phyloP scores from a whole-genome alignment of 2,329 filamentous ascomycete species.

The Xylaria digitata region DNA sequence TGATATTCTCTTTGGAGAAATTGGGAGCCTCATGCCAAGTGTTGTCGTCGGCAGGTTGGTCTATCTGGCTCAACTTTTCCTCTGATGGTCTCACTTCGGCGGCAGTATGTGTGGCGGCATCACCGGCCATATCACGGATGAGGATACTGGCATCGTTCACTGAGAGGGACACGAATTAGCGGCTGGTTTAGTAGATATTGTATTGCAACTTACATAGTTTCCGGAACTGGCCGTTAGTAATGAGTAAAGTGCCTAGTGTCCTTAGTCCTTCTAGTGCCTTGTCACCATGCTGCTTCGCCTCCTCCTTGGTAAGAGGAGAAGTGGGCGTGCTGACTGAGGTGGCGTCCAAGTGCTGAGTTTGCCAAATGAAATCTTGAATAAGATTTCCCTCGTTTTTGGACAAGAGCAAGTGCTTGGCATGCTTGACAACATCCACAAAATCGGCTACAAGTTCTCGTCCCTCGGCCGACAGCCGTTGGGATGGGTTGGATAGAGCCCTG shows the following conservation, averaged over 20 bases:
- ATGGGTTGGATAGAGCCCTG: conserved; percentile 75
- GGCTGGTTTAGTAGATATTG: background rate
- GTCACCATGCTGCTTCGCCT: conserved; percentile 83
- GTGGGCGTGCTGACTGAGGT: conserved; percentile 71
- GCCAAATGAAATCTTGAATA: conserved; percentile 96
- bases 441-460: conserved; percentile 83
- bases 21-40: conserved; percentile 92
- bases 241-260: conserved; percentile 86
- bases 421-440: conserved; percentile 80
- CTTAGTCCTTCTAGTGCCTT: conserved; percentile 86
- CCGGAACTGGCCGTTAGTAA: conserved; percentile 96
- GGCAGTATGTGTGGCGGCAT: conserved; percentile 85
- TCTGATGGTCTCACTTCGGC: conserved; percentile 79
- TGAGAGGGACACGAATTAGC: conserved; percentile 41
- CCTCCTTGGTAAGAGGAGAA: conserved; percentile 78
- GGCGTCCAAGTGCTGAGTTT: conserved; percentile 79
- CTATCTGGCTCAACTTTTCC: conserved; percentile 80
- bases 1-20: conserved; percentile 75
- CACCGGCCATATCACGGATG: conserved; percentile 89
- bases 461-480: conserved; percentile 81
- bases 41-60: conserved; percentile 87
- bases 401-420: conserved; percentile 82
- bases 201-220: conserved; percentile 75
- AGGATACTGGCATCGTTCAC: conserved; percentile 84
- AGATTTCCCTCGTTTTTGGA: conserved; percentile 96